Evolutionary conservation across 2,329 filamentous ascomycete genomes (phyloP).

Genomic region (Alternaria brassicicola): DNA sequence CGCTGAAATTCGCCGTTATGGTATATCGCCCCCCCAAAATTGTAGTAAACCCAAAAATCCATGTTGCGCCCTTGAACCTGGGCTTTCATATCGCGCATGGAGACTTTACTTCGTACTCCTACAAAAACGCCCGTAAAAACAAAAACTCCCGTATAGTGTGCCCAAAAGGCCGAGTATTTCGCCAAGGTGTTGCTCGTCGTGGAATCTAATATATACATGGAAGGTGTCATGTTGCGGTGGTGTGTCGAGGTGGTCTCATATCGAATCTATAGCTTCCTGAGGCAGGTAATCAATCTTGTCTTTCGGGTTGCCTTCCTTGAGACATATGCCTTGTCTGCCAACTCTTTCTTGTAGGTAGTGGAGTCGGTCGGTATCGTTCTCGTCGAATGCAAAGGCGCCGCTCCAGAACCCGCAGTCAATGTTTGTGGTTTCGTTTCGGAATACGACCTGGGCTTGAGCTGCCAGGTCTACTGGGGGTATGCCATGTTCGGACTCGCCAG

Average conservation of each 20-base stretch:
- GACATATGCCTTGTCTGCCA: conserved; percentile 46
- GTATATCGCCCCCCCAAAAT: not conserved
- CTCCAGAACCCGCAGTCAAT: conserved; percentile 51
- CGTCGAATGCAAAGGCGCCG: conserved; percentile 45
- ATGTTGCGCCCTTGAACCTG: not conserved
- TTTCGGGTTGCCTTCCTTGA: conserved; percentile 38
- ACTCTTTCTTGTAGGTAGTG: conserved; percentile 47
- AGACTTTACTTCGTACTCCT: not conserved
- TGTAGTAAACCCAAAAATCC: not conserved
- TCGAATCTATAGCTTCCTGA: conserved; percentile 13
- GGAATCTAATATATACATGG: conserved; percentile 14
- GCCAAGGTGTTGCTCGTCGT: conserved; percentile 9
- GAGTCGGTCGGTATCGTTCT: conserved; percentile 39
- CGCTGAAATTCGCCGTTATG: conserved; percentile 3
- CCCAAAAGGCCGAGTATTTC: not conserved
- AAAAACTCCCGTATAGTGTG: not conserved
- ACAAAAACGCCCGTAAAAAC: not conserved
- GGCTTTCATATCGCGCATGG: not conserved
- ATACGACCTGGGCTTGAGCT: conserved; percentile 38
- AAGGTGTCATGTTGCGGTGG: not conserved
- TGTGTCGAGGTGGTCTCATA: conserved; percentile 5
- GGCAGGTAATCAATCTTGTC: conserved; percentile 12
- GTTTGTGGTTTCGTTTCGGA: conserved; percentile 46
- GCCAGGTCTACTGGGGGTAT: conserved; percentile 46
- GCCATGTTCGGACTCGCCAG: conserved; percentile 35